Base-by-base conservation (phyloP, 495 filamentous ascomycete genomes). In the Talaromyces liani region DNA sequence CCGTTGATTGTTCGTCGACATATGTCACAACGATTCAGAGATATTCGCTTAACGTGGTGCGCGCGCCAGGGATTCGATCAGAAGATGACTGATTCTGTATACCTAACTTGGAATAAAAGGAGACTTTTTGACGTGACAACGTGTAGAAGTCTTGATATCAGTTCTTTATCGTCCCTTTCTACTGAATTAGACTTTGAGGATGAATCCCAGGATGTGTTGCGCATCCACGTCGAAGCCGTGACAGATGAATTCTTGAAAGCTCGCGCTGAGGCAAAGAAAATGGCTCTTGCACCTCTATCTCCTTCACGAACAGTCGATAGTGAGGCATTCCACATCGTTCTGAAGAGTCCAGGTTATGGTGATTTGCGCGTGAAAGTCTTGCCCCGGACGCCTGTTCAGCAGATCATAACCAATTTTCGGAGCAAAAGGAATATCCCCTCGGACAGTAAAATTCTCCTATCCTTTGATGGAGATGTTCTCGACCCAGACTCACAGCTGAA, bases 381-480 rank as follows among this genome's bases (percentile, higher is more conserved):
- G 33, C 75, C 79, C 22, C 82, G 84, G 12, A 87, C 86, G 4
- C 72, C 70, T 20, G 76, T 91, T 20, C 78, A 72, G 1, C 79
- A 81, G 54, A 73, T 91, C 22, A 73, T 86, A 1, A 68, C 70
- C 53, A 81, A 79, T 1, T 89, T 84, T 67, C 77, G 82, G 58
- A 65, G 72, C 14, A 71, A 72, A n/a, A 74, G 77, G 31, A 65
- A 74, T 8, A 70, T 89, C 16, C 59, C 69, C 1, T 65, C 72
- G 2, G 80, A 81, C 4, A 80, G 80, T 56, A 71, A 78, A 1
- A 75, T 97, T 16, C 80, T 80, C 12, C 76, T 97, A 0, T 74
- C 81, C 58, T 94, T 93, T 73, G 93, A 98, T 65, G 93, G 93
- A 18, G 92, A 96, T 54, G 74, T 77, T 53, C 73, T 97, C 24